Evolutionary conservation across 768 basidiomycete species (phyloP).

Genomic region (Podaxis sp.): DNA sequence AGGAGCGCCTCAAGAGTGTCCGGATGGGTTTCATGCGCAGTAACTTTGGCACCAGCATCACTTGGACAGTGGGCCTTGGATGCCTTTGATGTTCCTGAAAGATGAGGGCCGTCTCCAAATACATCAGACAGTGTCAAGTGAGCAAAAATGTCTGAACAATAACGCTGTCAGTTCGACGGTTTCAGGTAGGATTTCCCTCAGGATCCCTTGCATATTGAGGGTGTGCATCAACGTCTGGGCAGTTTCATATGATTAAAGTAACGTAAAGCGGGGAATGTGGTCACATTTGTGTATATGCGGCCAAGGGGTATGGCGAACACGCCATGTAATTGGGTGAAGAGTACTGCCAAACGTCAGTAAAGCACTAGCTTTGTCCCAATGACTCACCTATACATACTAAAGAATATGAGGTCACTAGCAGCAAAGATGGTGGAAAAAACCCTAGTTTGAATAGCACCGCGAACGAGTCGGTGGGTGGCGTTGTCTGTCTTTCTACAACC

Average conservation of each 20-base stretch:
- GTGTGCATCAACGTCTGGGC: background rate
- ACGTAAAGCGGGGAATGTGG: slow-evolving; percentile 9
- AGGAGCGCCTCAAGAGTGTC: background rate
- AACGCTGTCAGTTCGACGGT: background rate
- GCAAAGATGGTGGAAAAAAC: slow-evolving; percentile 48
- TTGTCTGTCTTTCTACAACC: slow-evolving; percentile 48
- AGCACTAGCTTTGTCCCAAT: background rate
- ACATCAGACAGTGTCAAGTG: background rate
- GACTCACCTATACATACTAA: slow-evolving; percentile 12
- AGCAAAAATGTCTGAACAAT: background rate
- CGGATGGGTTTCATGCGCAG: background rate
- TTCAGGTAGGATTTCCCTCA: background rate
- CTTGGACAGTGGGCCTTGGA: background rate
- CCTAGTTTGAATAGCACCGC: slow-evolving; percentile 51
- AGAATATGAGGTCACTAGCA: slow-evolving; percentile 41
- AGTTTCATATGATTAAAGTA: background rate
- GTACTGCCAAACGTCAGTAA: slow-evolving; percentile 9
- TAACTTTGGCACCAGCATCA: background rate
- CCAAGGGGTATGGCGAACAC: slow-evolving; percentile 32
- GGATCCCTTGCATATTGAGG: background rate
- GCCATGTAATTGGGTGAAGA: slow-evolving; percentile 29
- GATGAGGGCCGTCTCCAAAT: background rate
- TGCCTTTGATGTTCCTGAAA: background rate
- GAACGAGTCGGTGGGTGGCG: slow-evolving; percentile 47
- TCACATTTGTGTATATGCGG: slow-evolving; percentile 44